Evolutionary conservation across 75 land plant genomes (phyloP), one percentile per base, ranked within the genome.

Genomic region (Cryptomeria japonica): DNA sequence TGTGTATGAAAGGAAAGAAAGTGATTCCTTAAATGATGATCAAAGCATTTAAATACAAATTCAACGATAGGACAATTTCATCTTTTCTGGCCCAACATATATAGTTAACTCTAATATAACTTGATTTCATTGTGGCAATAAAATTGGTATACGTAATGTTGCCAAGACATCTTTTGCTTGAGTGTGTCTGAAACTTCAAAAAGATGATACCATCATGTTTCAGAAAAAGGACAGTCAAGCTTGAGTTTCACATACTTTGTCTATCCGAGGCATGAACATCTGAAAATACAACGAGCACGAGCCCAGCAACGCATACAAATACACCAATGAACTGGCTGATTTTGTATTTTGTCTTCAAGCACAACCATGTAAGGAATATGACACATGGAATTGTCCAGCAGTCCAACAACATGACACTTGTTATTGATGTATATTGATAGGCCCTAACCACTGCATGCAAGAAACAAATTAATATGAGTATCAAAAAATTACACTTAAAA

Each of bases 381-480:
- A 97, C 99, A 87, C 92, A 97, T 5, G 99, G 99, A 84, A 98
- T 98, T 15, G 97, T 86, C 95, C 97, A 97, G 88, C 99, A 98
- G 87, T 98, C 99, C 87, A 98, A 94, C 86, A 98, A 95, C 99
- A 97, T 98, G 37, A 98, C 96, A 88, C 99, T 97, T 41, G 99
- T 98, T 83, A 98, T 83, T 31, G 99, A 97, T 61, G 99, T 98
- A 86, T 96, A 98, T 58, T 97, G 97, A 80, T 97, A 98, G 46
- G 99, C 99, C 91, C 96, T 98, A 80, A 98, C 99, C 85, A 97
- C 99, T 94, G 94, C 85, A 91, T 44, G 77, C 55, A 34, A 75
- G 37, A 75, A 34, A 16, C 2, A 88, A 32, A 87, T 25, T 82
- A 86, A 73, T 25, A 9, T 37, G 22, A 70, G 34, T 56, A 53